Evolutionary conservation across 345 rosid genomes (phyloP), one percentile per base, ranked within the genome.

Genomic region (Bretschneidera sinensis): DNA sequence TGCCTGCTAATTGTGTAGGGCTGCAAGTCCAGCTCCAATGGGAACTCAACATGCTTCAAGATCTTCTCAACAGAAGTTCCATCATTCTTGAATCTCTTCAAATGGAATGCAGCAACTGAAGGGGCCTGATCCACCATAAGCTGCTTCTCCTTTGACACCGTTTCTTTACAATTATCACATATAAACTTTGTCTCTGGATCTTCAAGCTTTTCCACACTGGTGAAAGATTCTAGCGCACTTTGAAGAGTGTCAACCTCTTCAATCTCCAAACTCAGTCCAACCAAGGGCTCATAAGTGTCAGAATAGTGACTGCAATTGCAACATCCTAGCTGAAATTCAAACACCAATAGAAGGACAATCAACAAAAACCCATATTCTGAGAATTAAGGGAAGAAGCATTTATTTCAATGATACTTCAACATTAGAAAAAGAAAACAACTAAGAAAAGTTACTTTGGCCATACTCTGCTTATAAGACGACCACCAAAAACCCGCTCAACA

Each of bases 11-110:
- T 62, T 65, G 76, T 77, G 70, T 80, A 95, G 57, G 95, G 95
- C 69, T 53, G 64, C 74, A 95, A 75, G 73, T 95, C 95, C 64
- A 95, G 57, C 80, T 86, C 91, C 63, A 88, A 69, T 11, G 99
- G 99, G 61, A 86, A 82, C 54, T 57, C 55, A n/a, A 95, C 83
- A 59, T 74, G 95, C 51, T 95, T 85, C 64, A 71, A 81, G 51
- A 88, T 82, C 81, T 95, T 95, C 68, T 80, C 85, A 70, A 86
- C 74, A 58, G 10, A 72, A 15, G 31, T 21, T n/a, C 94, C 96
- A 70, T 82, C 84, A 51, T 61, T 78, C 72, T 91, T 91, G 81
- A 95, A 95, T 73, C 96, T 86, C 78, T 95, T 95, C 60, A 95
- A 74, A 73, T 86, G 95, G 60, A 95, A 79, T 65, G 85, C 71